These are phyloP conservation scores for Primulina eburnea DNA, from an alignment of 257 asterid genomes.

Conservation along the genomic window DNA sequence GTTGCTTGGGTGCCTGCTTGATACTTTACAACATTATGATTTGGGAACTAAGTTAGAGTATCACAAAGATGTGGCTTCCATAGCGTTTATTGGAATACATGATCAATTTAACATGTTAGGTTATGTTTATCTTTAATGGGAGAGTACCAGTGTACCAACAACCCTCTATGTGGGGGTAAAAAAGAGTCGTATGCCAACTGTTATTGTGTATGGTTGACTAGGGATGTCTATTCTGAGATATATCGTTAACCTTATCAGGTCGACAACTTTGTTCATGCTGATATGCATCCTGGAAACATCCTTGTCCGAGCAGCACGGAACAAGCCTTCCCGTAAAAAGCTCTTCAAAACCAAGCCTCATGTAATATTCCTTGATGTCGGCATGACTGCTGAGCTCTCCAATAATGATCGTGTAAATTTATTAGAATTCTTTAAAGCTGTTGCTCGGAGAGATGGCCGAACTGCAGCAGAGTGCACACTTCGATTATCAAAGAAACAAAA, in stretches of 20 bases:
- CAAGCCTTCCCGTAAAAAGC: slow-evolving; percentile 50
- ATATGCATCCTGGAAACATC: slow-evolving; percentile 89
- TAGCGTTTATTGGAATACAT: background rate
- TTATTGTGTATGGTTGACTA: slow-evolving; percentile 9
- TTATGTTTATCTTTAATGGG: background rate
- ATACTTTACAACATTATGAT: no score
- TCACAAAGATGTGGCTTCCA: background rate
- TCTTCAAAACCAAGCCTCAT: slow-evolving; percentile 70
- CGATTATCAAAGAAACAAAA: slow-evolving; percentile 63
- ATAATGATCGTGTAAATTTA: slow-evolving; percentile 52
- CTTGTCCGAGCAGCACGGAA: slow-evolving; percentile 59
- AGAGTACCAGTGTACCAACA: background rate
- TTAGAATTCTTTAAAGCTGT: slow-evolving; percentile 72
- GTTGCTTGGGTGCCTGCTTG: background rate
- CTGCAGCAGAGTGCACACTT: slow-evolving; percentile 66
- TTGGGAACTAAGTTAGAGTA: background rate
- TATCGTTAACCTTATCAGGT: slow-evolving; percentile 44
- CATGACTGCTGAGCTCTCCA: slow-evolving; percentile 86
- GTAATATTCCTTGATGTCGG: slow-evolving; percentile 75
- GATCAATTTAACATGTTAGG: background rate
- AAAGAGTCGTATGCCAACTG: slow-evolving; percentile 2
- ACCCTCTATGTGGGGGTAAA: background rate
- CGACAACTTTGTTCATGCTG: slow-evolving; percentile 84
- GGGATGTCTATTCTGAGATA: slow-evolving; percentile 12
- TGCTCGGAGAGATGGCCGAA: slow-evolving; percentile 69